Evolutionary conservation across 1,139 yeast genomes (phyloP).

Genomic region (Chernovozyma aurita): DNA sequence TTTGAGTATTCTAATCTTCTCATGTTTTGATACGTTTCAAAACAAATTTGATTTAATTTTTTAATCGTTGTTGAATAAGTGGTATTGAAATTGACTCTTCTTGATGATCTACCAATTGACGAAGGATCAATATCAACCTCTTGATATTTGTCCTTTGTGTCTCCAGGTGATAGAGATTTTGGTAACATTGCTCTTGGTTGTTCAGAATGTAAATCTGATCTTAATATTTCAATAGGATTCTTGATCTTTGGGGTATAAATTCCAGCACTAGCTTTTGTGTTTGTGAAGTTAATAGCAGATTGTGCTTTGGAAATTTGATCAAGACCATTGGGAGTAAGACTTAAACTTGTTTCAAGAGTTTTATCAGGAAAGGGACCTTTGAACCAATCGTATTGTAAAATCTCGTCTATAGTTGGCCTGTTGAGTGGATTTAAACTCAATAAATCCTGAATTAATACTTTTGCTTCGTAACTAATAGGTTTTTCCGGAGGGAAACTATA

Average conservation of each 20-base stretch:
- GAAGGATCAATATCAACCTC: constrained; percentile 50
- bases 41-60: constrained; percentile 35
- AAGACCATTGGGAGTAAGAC: constrained; percentile 54
- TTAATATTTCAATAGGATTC: constrained; percentile 66
- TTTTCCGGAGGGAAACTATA: constrained; percentile 76
- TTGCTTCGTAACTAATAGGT: constrained; percentile 68
- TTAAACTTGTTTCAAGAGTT: constrained; percentile 60
- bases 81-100: constrained; percentile 40
- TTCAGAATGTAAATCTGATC: constrained; percentile 67
- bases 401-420: constrained; percentile 78
- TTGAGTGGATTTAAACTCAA: constrained; percentile 73
- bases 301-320: constrained; percentile 53
- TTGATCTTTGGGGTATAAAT: constrained; percentile 51
- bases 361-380: constrained; percentile 79
- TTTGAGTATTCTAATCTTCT: constrained; percentile 34
- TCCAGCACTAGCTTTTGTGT: constrained; percentile 62
- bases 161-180: constrained; percentile 87
- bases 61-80: constrained; percentile 37
- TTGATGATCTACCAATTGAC: constrained; percentile 21
- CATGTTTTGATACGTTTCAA: constrained; percentile 41
- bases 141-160: constrained; percentile 82
- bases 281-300: constrained; percentile 66
- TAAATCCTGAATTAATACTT: constrained; percentile 63
- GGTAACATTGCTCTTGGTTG: constrained; percentile 73
- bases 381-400: constrained; percentile 80